Evolutionary conservation across 2,329 filamentous ascomycete genomes (phyloP).

Genomic region (Zymoseptoria pseudotritici): DNA sequence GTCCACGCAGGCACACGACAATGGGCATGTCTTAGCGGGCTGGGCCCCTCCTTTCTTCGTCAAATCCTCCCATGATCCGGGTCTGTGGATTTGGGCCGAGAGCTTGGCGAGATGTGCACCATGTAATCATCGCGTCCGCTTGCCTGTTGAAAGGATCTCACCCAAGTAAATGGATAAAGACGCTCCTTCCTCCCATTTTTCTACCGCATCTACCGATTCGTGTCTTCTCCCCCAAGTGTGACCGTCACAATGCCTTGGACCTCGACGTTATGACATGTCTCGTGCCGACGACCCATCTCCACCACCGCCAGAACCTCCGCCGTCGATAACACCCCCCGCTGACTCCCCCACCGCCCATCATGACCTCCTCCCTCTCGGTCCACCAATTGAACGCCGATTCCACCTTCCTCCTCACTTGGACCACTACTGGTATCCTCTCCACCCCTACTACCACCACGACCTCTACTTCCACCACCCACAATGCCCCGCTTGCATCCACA

Average conservation of each 20-base stretch:
- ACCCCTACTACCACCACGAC: constrained; percentile 21
- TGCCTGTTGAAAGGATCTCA: not conserved
- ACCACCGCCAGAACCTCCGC: not conserved
- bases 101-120: too few species aligned
- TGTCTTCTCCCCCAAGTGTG: too few species aligned
- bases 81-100: not conserved
- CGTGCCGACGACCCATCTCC: not conserved
- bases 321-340: too few species aligned
- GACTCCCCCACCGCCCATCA: constrained; percentile 26
- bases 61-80: not conserved
- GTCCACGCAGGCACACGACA: not conserved
- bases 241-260: not conserved
- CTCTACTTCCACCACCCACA: too few species aligned
- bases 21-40: not conserved
- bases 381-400: constrained; percentile 59
- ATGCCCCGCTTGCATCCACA: too few species aligned
- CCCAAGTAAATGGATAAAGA: not conserved
- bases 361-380: constrained; percentile 51
- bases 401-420: constrained; percentile 58
- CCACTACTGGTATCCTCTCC: constrained; percentile 15
- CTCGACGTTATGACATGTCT: constrained; percentile 5
- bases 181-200: not conserved
- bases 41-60: not conserved
- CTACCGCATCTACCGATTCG: not conserved
- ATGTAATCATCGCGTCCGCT: not conserved